These are phyloP conservation scores for Leucosporidium yakuticum DNA, from an alignment of 768 basidiomycete genomes.

Conservation along the genomic window DNA sequence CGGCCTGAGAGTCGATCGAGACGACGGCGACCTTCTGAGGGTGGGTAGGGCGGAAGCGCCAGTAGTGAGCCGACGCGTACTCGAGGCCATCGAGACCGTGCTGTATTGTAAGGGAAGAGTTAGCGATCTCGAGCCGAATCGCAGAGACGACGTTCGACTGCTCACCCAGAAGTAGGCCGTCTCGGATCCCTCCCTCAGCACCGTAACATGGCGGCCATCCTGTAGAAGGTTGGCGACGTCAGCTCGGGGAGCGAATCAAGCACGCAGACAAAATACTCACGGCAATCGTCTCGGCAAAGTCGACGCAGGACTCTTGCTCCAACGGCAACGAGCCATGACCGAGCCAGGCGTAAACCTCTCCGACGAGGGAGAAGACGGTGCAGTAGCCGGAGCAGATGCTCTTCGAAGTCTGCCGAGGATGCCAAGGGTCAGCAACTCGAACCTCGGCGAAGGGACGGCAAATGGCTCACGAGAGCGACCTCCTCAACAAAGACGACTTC, in stretches of 20 bases:
- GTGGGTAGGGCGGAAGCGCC: slow-evolving; percentile 9
- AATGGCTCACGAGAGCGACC: slow-evolving; percentile 8
- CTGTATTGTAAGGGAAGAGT: no score
- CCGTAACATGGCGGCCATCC: slow-evolving; percentile 10
- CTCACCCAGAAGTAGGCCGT: slow-evolving; percentile 20
- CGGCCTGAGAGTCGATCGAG: neutral
- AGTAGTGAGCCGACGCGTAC: neutral
- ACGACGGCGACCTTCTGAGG: slow-evolving; percentile 1
- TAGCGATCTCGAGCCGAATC: no score
- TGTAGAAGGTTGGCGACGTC: neutral
- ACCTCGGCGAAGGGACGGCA: no score
- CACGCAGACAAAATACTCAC: no score
- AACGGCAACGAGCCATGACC: slow-evolving; percentile 15
- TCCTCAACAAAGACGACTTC: slow-evolving; percentile 21
- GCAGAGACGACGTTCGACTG: no score
- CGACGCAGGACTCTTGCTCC: slow-evolving; percentile 14
- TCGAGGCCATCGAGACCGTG: neutral
- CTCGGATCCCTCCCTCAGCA: slow-evolving; percentile 19
- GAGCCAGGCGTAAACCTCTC: slow-evolving; percentile 31
- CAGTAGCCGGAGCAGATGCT: slow-evolving; percentile 24
- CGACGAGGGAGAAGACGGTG: slow-evolving; percentile 4
- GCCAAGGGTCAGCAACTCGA: no score
- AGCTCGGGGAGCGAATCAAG: neutral
- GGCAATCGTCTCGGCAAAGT: slow-evolving; percentile 24
- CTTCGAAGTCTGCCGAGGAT: slow-evolving; percentile 1